A percentile compares a stretch with the other conserved stretches of the same genome.
These are phyloP conservation scores for Filobasidium wieringae DNA, from an alignment of 768 basidiomycete species.

Conservation along the genomic window DNA sequence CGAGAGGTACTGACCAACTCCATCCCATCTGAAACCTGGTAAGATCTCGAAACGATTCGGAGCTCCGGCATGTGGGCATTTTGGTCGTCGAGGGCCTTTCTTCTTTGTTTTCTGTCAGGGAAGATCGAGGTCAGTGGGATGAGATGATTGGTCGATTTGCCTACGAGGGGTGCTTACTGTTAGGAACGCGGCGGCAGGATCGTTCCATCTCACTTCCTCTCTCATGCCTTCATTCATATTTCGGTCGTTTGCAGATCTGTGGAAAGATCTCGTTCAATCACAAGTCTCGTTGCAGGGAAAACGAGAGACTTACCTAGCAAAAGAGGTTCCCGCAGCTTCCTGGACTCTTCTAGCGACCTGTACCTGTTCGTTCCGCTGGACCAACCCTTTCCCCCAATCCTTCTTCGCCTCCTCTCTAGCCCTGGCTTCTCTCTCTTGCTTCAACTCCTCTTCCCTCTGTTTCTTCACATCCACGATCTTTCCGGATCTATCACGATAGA, in stretches of 20 bases:
- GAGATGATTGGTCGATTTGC: neutral
- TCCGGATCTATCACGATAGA: slow-evolving; percentile 84
- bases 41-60: slow-evolving; percentile 92
- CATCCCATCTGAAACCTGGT: slow-evolving; percentile 97
- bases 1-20: slow-evolving; percentile 56
- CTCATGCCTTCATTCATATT: slow-evolving; percentile 76
- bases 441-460: slow-evolving; percentile 69
- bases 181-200: slow-evolving; percentile 90
- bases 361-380: slow-evolving; percentile 72
- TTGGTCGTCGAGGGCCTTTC: slow-evolving; percentile 68
- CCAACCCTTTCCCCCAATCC: slow-evolving; percentile 96
- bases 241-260: slow-evolving; percentile 60
- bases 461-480: slow-evolving; percentile 79
- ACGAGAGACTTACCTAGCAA: slow-evolving; percentile 49
- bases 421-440: slow-evolving; percentile 48
- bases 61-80: slow-evolving; percentile 72
- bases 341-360: slow-evolving; percentile 54
- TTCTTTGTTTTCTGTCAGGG: slow-evolving; percentile 52
- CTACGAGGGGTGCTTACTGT: slow-evolving; percentile 48
- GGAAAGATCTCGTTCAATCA: neutral
- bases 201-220: slow-evolving; percentile 80
- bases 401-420: slow-evolving; percentile 50
- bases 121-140: neutral
- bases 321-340: slow-evolving; percentile 52
- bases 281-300: too few relatives aligned